A percentile compares a stretch with the other conserved stretches of the same genome.
Evolutionary conservation across 306 rosid genomes (phyloP).

Genomic region (Dicorynia guianensis): DNA sequence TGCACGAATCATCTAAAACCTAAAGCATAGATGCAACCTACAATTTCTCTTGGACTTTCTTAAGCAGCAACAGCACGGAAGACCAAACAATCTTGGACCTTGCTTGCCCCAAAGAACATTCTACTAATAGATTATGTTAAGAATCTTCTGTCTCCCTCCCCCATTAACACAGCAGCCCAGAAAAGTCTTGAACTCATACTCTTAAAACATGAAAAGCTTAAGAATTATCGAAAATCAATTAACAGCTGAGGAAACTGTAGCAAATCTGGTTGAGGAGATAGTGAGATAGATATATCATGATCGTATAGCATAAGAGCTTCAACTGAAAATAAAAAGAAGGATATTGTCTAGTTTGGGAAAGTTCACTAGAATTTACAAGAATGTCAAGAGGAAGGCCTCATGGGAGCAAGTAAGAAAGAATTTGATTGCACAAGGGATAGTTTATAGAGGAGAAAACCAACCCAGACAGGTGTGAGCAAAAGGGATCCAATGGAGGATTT

Average conservation of each 20-base stretch:
- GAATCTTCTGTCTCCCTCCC: not conserved
- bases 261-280: slow-evolving; percentile 7
- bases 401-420: not conserved
- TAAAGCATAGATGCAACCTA: slow-evolving; percentile 13
- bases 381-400: not conserved
- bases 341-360: not conserved
- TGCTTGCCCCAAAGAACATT: not conserved
- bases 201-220: too few relatives aligned
- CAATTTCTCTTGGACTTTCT: slow-evolving; percentile 16
- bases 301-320: not conserved
- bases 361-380: not conserved
- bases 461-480: not conserved
- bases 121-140: not conserved
- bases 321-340: not conserved
- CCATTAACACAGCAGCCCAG: not conserved
- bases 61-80: slow-evolving; percentile 23
- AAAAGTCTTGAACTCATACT: too few relatives aligned
- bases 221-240: too few relatives aligned
- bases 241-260: too few relatives aligned
- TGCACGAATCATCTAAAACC: slow-evolving; percentile 22
- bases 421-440: not conserved
- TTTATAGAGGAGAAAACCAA: not conserved
- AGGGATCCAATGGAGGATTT: not conserved
- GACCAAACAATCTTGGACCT: slow-evolving; percentile 13
- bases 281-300: not conserved